Evolutionary conservation across 495 filamentous ascomycete genomes (phyloP).

Genomic region (Xylaria grammica): DNA sequence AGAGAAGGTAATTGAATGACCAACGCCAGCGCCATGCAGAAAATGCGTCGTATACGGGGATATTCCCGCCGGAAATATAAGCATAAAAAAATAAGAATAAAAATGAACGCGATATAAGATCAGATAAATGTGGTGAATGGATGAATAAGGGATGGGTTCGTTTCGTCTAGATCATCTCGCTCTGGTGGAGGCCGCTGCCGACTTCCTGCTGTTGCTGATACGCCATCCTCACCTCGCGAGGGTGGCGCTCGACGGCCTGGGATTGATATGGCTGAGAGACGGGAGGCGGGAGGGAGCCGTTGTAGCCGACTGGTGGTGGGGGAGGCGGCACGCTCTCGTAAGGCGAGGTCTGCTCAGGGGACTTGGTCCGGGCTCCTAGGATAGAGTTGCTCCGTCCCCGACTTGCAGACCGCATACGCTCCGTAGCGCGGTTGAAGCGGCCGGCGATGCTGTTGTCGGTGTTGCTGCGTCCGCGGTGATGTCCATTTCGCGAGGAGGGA

Average conservation of each 20-base stretch:
- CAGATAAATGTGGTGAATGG: background rate
- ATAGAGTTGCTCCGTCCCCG: conserved; percentile 53
- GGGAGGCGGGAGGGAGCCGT: conserved; percentile 14
- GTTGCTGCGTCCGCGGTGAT: conserved; percentile 69
- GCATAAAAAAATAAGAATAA: background rate
- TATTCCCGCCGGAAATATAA: too few relatives aligned
- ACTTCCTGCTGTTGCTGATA: conserved; percentile 45
- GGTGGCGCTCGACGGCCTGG: conserved; percentile 43
- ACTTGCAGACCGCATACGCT: conserved; percentile 71
- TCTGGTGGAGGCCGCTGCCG: conserved; percentile 49
- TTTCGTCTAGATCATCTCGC: conserved; percentile 50
- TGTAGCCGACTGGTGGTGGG: conserved; percentile 23
- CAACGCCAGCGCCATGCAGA: conserved; percentile 42
- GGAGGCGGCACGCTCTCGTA: conserved; percentile 63
- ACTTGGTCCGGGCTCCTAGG: conserved; percentile 42
- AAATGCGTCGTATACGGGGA: conserved; percentile 34
- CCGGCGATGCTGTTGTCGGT: conserved; percentile 67
- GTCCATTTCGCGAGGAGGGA: conserved; percentile 42
- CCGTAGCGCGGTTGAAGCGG: conserved; percentile 69
- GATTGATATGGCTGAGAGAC: background rate
- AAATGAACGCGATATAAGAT: conserved; percentile 11
- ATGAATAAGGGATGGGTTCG: background rate
- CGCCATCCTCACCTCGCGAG: conserved; percentile 46
- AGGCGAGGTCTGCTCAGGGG: conserved; percentile 50
- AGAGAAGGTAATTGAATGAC: conserved; percentile 7